Evolutionary conservation across 495 filamentous ascomycete genomes (phyloP), one percentile per base, ranked within the genome.

Genomic region (Daldinia concentrica): DNA sequence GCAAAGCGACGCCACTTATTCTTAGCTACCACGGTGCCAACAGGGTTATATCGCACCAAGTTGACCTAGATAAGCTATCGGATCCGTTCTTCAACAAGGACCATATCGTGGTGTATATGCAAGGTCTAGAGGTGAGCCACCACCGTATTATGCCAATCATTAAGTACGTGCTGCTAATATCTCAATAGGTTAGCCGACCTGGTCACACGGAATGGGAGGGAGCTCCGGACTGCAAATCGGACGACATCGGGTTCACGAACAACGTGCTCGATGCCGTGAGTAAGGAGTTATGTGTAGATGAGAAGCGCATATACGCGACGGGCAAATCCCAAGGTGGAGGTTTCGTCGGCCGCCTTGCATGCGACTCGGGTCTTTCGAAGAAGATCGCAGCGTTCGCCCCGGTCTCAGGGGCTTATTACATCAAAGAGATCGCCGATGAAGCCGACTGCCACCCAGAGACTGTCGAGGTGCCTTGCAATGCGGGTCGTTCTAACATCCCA

Each of bases 321-420:
- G 88, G 88, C 3, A 87, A 88, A 67, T 88, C 86, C 0, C 87
- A 89, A 68, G 88, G 88, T 22, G 88, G 86, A 5, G 86, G 86
- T 1, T 86, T 90, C 62, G 81, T 83, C 6, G 79, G 79, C 30
- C 76, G 84, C 0, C 81, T 90, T 1, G 87, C 88, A 1, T 90
- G 88, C 74, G 81, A 86, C 66, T 75, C 82, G 41, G 54, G 76
- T 6, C 54, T 73, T 54, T 80, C 68, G 26, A 66, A 41, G 7
- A 73, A 70, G 29, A 80, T 86, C 30, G 82, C 83, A 2, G 84
- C 84, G 0, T 85, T 86, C 57, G 84, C 82, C 1, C 77, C 82
- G 12, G 81, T 82, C 6, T 80, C 81, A 1, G 83, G 81, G 0
- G 82, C 83, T 0, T 81, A 83, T 60, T 85, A 86, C 64, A 74